Conservation (phyloP, 148 eudicot genomes). For the Camellia lanceoleosa region DNA sequence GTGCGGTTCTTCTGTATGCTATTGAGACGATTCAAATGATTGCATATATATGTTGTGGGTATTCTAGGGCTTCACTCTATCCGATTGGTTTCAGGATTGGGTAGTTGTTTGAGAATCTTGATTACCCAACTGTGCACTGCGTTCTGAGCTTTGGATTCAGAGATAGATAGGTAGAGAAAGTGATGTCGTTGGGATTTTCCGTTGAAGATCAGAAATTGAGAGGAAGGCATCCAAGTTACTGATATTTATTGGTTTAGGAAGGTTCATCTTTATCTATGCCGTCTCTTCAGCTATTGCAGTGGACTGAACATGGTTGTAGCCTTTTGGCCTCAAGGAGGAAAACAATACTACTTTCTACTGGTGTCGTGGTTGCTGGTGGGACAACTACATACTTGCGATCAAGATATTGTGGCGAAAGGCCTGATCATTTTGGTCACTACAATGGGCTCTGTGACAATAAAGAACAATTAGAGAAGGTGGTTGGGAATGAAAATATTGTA, state of each 20-base stretch:
- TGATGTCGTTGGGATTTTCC: not conserved
- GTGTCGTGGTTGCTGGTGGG: slow-evolving; percentile 79
- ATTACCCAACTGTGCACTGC: not conserved
- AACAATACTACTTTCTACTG: slow-evolving; percentile 73
- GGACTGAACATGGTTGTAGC: slow-evolving; percentile 85
- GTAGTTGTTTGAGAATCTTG: slow-evolving; percentile 6
- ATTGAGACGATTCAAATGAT: not conserved
- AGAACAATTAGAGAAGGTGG: slow-evolving; percentile 34
- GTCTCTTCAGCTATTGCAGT: slow-evolving; percentile 90
- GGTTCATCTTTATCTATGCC: slow-evolving; percentile 52
- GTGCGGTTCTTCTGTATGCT: not conserved
- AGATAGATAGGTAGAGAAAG: not conserved
- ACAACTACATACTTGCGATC: slow-evolving; percentile 76
- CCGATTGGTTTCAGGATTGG: not conserved
- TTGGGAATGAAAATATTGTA: slow-evolving; percentile 32
- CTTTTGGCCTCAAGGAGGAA: slow-evolving; percentile 85
- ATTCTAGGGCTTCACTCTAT: slow-evolving; percentile 1
- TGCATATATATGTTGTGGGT: not conserved
- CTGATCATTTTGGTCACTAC: slow-evolving; percentile 39
- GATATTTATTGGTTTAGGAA: slow-evolving; percentile 26
- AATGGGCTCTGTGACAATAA: slow-evolving; percentile 49
- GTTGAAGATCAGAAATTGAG: slow-evolving; percentile 10
- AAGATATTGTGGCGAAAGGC: slow-evolving; percentile 42
- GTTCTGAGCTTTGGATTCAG: not conserved
- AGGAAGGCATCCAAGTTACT: slow-evolving; percentile 21